phyloP scores from a whole-genome alignment of 208 protist species.

The Acanthamoeba royreba region DNA sequence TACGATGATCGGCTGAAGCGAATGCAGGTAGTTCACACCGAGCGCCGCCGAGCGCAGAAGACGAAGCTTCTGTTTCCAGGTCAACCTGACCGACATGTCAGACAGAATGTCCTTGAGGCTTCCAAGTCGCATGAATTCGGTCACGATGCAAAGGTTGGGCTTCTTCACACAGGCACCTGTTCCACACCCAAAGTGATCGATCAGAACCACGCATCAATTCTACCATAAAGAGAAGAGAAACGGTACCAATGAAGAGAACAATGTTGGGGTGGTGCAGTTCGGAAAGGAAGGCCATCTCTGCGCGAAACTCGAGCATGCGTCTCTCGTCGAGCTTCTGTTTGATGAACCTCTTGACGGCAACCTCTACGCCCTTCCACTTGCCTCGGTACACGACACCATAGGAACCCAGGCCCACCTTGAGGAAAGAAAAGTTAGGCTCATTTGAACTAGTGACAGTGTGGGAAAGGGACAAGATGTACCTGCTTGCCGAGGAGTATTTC shows the following conservation, averaged over 20 bases:
- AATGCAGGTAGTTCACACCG: constrained; percentile 66
- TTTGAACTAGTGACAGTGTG: no score
- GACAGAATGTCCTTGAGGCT: constrained; percentile 56
- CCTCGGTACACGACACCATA: neutral
- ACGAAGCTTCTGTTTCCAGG: neutral
- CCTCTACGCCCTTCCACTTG: neutral
- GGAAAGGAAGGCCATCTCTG: neutral
- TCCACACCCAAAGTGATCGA: neutral
- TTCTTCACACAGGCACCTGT: constrained; percentile 9
- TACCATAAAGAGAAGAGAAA: neutral
- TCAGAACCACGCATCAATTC: neutral
- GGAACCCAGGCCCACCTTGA: neutral
- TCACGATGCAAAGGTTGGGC: constrained; percentile 69
- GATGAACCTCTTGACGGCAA: neutral
- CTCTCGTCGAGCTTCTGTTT: neutral
- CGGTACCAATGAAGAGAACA: constrained; percentile 13
- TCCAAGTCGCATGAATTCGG: constrained; percentile 64
- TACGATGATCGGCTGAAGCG: constrained; percentile 66
- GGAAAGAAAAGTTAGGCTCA: no score
- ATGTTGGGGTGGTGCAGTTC: neutral
- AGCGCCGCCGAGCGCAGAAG: neutral
- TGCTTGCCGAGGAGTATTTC: neutral
- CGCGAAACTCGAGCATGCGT: neutral
- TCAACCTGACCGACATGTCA: neutral
- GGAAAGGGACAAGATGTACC: no score